Conservation (phyloP, 805 yeast species). For the Zygosaccharomyces bailii region DNA sequence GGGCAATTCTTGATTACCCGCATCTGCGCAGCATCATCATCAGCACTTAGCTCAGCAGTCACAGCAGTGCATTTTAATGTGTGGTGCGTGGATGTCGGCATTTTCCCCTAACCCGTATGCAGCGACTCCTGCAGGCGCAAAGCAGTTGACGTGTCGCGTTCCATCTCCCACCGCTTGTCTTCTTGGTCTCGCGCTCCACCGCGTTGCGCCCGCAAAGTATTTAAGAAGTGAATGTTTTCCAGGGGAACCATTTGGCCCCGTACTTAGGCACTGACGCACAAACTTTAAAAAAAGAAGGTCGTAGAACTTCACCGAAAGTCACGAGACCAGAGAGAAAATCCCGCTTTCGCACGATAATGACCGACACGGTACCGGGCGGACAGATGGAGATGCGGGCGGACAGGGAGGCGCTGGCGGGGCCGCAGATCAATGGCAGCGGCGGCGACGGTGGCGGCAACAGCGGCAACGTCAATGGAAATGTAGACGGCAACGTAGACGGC, state of each 20-base stretch:
- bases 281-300: conserved; percentile 6
- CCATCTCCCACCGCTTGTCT: neutral
- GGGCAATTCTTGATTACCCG: too few species aligned
- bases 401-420: conserved; percentile 5
- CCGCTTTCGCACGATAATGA: conserved; percentile 8
- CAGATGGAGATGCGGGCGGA: conserved; percentile 10
- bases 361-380: conserved; percentile 18
- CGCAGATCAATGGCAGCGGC: conserved; percentile 17
- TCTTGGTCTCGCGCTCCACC: conserved; percentile 1
- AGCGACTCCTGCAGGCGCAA: conserved; percentile 6
- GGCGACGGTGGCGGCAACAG: conserved; percentile 22
- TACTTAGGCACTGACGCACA: conserved; percentile 5
- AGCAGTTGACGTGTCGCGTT: conserved; percentile 10
- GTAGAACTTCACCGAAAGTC: conserved; percentile 9
- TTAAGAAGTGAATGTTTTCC: conserved; percentile 9
- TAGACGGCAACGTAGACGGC: conserved; percentile 17
- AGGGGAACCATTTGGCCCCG: conserved; percentile 7
- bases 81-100: neutral
- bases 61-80: conserved; percentile 6
- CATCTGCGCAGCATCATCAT: too few species aligned
- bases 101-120: conserved; percentile 5
- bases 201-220: conserved; percentile 8
- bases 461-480: conserved; percentile 10
- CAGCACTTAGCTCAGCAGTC: too few species aligned
- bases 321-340: conserved; percentile 4